Evolutionary conservation across 768 basidiomycete species (phyloP).

Genomic region (Mycena albidolilacea): DNA sequence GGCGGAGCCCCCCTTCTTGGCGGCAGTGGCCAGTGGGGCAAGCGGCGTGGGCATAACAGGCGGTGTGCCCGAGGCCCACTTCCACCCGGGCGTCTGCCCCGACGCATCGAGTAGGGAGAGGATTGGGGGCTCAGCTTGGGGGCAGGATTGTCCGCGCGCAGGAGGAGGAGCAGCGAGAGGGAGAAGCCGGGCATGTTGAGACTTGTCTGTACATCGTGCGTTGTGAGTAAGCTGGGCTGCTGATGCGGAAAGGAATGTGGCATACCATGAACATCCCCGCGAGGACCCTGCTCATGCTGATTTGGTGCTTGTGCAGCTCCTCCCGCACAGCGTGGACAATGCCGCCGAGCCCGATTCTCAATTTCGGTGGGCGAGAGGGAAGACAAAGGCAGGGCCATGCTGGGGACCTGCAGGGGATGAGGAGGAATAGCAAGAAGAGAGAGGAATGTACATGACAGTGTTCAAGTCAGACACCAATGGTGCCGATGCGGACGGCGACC

Average conservation of each 20-base stretch:
- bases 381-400: slow-evolving; percentile 72
- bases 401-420: slow-evolving; percentile 71
- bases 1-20: slow-evolving; percentile 26
- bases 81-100: slow-evolving; percentile 86
- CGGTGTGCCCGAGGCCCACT: slow-evolving; percentile 71
- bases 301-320: slow-evolving; percentile 68
- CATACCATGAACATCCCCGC: slow-evolving; percentile 90
- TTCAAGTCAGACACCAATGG: slow-evolving; percentile 89
- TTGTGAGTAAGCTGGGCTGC: not conserved
- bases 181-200: slow-evolving; percentile 96
- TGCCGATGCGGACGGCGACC: slow-evolving; percentile 77
- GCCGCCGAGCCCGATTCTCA: slow-evolving; percentile 86
- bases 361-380: slow-evolving; percentile 76
- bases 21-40: slow-evolving; percentile 33
- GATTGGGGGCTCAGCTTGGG: slow-evolving; percentile 54
- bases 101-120: slow-evolving; percentile 80
- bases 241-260: not conserved
- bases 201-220: slow-evolving; percentile 69
- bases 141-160: slow-evolving; percentile 55
- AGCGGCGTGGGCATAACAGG: slow-evolving; percentile 50
- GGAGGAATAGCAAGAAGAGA: not conserved
- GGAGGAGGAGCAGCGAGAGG: slow-evolving; percentile 84
- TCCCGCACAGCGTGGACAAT: slow-evolving; percentile 74
- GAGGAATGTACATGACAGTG: slow-evolving; percentile 81
- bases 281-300: slow-evolving; percentile 74